Conservation (phyloP, 75 land plant genomes). For the Larix kaempferi region DNA sequence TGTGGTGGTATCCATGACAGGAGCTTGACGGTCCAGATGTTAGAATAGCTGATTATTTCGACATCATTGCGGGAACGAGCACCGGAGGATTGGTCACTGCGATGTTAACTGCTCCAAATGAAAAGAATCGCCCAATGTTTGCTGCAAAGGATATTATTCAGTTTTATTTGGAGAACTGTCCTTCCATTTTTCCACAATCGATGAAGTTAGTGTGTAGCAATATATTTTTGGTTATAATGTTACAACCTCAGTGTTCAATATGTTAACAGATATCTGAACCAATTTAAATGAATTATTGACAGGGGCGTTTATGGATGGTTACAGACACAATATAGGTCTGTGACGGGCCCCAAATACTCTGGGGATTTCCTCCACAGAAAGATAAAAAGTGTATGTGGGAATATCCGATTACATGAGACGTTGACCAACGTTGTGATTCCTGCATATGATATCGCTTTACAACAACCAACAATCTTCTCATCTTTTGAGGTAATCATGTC, state of each 20-base stretch:
- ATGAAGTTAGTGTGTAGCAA: neutral
- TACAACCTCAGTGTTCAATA: neutral
- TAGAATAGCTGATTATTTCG: conserved; percentile 54
- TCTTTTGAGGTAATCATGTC: conserved; percentile 30
- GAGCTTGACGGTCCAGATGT: conserved; percentile 44
- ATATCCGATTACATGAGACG: conserved; percentile 29
- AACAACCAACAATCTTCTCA: conserved; percentile 61
- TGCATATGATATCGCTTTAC: conserved; percentile 43
- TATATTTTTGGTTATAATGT: neutral
- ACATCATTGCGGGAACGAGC: conserved; percentile 55
- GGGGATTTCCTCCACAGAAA: conserved; percentile 25
- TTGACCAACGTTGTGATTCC: conserved; percentile 57
- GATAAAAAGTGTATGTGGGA: conserved; percentile 15
- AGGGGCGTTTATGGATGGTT: too few relatives aligned
- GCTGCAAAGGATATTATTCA: conserved; percentile 30
- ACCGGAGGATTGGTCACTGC: conserved; percentile 52
- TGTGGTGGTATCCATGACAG: too few relatives aligned
- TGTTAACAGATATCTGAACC: too few relatives aligned
- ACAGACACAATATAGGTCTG: too few relatives aligned
- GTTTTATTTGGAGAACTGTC: conserved; percentile 21
- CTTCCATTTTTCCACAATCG: conserved; percentile 20
- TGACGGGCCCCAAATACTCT: conserved; percentile 51
- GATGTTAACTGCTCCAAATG: conserved; percentile 50
- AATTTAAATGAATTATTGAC: neutral
- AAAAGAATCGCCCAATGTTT: conserved; percentile 33